Percentiles rank a stretch among this genome's conserved stretches.
Conservation (phyloP, 306 rosid genomes). For the Pyrus pyrifolia region DNA sequence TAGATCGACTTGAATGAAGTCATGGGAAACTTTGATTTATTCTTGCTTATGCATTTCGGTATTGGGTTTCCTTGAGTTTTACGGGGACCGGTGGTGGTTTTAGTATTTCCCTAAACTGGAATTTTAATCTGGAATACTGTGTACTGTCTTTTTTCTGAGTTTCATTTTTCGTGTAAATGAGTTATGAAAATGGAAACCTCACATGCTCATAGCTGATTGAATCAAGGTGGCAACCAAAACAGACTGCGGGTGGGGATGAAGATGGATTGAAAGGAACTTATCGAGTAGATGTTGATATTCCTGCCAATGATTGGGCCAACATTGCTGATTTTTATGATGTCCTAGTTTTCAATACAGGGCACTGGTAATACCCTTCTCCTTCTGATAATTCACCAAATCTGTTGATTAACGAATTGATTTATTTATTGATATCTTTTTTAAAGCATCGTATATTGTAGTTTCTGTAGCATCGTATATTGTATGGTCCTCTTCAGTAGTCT, state of each 20-base stretch:
- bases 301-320: conserved; percentile 77
- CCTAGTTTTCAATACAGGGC: conserved; percentile 84
- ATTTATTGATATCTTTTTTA: not conserved
- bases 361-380: conserved; percentile 51
- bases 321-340: conserved; percentile 73
- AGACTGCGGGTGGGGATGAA: conserved; percentile 24
- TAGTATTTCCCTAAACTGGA: conserved; percentile 6
- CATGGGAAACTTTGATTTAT: not conserved
- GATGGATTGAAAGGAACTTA: conserved; percentile 53
- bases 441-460: not conserved
- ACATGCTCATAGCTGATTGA: conserved; percentile 47
- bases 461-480: not conserved
- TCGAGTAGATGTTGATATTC: conserved; percentile 83
- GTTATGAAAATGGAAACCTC: conserved; percentile 36
- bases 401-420: not conserved
- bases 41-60: not conserved
- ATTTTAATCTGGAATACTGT: not conserved
- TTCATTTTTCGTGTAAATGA: not conserved
- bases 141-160: conserved; percentile 4
- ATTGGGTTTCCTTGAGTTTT: not conserved
- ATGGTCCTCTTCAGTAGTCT: not conserved
- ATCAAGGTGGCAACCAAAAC: conserved; percentile 78
- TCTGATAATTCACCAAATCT: conserved; percentile 14
- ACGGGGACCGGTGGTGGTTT: not conserved
- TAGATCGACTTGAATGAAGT: not conserved